Evolutionary conservation across 345 rosid genomes (phyloP).

Genomic region (Punica granatum): DNA sequence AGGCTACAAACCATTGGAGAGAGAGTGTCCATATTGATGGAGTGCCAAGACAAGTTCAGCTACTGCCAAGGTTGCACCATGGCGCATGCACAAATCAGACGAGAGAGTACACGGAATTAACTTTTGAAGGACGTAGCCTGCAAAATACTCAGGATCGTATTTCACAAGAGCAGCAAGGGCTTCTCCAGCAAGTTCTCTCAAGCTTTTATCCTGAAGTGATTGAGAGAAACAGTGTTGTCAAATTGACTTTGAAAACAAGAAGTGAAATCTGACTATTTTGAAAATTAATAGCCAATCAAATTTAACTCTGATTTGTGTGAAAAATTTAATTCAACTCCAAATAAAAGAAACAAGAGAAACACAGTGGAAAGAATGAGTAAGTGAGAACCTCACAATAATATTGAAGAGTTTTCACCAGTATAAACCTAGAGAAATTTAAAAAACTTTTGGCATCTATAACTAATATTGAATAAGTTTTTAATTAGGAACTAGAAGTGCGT

Average conservation of each 20-base stretch:
- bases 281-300: neutral
- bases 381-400: neutral
- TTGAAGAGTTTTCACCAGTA: no score
- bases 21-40: constrained; percentile 44
- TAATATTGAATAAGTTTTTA: no score
- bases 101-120: constrained; percentile 79
- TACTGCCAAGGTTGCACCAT: constrained; percentile 87
- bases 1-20: constrained; percentile 55
- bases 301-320: neutral
- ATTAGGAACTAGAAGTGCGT: neutral
- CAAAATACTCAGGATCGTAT: constrained; percentile 67
- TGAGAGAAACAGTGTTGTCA: neutral
- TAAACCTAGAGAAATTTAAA: no score
- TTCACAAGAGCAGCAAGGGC: constrained; percentile 87
- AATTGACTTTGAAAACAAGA: neutral
- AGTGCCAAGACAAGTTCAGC: constrained; percentile 82
- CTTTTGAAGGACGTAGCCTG: constrained; percentile 54
- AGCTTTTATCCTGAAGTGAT: constrained; percentile 65
- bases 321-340: neutral
- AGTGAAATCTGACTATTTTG: neutral
- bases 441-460: neutral
- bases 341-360: neutral
- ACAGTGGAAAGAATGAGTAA: neutral
- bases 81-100: constrained; percentile 82
- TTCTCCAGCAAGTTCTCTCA: constrained; percentile 86